Evolutionary conservation across 495 filamentous ascomycete genomes (phyloP).

Genomic region (Penicillium steckii): DNA sequence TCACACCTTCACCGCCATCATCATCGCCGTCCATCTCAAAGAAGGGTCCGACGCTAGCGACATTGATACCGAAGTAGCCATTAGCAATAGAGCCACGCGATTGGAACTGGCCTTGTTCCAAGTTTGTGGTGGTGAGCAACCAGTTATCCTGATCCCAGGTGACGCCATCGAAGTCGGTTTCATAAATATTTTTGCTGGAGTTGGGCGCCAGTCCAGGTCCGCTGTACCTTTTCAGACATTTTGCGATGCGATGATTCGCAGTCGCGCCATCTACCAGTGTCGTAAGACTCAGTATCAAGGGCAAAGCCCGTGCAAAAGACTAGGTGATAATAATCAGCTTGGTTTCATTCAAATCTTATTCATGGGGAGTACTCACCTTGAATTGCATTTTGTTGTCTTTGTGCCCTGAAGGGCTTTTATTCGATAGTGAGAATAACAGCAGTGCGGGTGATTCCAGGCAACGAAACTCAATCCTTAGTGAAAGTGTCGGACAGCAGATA

Average conservation of each 20-base stretch:
- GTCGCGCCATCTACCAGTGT: constrained; percentile 7
- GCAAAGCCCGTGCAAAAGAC: constrained; percentile 10
- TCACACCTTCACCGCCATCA: constrained; percentile 52
- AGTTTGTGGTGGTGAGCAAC: constrained; percentile 53
- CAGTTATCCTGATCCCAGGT: constrained; percentile 66
- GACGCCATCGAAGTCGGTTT: constrained; percentile 48
- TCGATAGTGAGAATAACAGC: too few species aligned
- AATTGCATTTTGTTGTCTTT: constrained; percentile 19
- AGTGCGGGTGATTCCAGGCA: too few species aligned
- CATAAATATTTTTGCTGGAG: constrained; percentile 35
- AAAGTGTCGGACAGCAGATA: background rate
- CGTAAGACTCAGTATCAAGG: constrained; percentile 14
- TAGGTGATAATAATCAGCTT: background rate
- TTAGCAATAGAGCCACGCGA: constrained; percentile 63
- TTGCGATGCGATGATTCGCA: constrained; percentile 10
- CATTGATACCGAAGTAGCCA: constrained; percentile 59
- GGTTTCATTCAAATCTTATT: background rate
- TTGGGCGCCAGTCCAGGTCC: constrained; percentile 8
- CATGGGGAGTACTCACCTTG: constrained; percentile 16
- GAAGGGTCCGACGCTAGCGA: constrained; percentile 66
- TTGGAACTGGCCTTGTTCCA: constrained; percentile 62
- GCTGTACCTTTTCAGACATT: constrained; percentile 12
- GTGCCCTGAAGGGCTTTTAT: background rate
- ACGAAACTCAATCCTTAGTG: too few species aligned
- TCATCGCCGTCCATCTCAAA: constrained; percentile 60